Percentiles rank a stretch among this genome's conserved stretches.
These are phyloP conservation scores for Kwoniella bestiolae DNA, from an alignment of 768 basidiomycete species.

Conservation along the genomic window DNA sequence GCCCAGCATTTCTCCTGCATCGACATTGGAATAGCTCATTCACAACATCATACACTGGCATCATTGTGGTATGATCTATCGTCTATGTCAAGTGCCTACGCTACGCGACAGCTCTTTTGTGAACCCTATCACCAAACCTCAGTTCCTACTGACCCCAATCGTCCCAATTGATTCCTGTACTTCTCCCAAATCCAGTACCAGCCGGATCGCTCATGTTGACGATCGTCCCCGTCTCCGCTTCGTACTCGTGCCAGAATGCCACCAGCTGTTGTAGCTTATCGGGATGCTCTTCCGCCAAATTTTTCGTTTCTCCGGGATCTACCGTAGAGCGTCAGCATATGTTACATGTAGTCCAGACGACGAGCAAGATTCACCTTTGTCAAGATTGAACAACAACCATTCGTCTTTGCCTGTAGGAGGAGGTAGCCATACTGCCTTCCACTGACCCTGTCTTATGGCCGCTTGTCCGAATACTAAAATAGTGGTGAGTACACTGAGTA, in stretches of 20 bases:
- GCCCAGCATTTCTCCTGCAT: too few species aligned
- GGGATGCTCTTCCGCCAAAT: constrained; percentile 29
- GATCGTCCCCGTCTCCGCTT: constrained; percentile 41
- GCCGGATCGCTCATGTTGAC: constrained; percentile 4
- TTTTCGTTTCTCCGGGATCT: constrained; percentile 41
- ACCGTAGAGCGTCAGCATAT: background rate
- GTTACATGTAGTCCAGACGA: too few species aligned
- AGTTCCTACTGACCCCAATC: constrained; percentile 40
- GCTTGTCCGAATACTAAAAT: constrained; percentile 43
- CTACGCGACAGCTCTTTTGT: too few species aligned
- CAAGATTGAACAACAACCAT: constrained; percentile 45
- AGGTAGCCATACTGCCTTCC: constrained; percentile 48
- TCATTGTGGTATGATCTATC: too few species aligned
- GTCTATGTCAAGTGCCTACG: too few species aligned
- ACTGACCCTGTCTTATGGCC: constrained; percentile 45
- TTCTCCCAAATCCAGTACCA: constrained; percentile 25
- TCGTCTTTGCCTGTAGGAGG: constrained; percentile 44
- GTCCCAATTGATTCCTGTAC: constrained; percentile 38
- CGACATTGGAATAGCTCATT: too few species aligned
- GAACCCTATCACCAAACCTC: too few species aligned
- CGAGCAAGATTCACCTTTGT: constrained; percentile 20
- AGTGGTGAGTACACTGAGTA: too few species aligned
- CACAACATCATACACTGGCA: too few species aligned
- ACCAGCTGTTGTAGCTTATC: constrained; percentile 40
- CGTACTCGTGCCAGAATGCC: constrained; percentile 39